Evolutionary conservation across 2,329 filamentous ascomycete genomes (phyloP).

Genomic region (Colletotrichum sp.): DNA sequence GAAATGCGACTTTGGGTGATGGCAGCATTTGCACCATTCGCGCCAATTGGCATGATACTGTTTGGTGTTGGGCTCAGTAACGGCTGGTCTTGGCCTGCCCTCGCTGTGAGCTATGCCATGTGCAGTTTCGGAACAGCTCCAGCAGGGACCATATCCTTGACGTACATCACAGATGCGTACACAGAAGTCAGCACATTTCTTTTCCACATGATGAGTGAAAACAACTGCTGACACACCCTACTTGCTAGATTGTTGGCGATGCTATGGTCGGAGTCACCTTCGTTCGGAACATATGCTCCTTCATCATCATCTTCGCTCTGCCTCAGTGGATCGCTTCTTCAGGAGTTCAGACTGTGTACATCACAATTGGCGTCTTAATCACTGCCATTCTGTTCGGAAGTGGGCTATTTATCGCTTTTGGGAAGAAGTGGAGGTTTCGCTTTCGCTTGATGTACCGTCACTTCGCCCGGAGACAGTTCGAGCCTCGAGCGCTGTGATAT

Average conservation of each 20-base stretch:
- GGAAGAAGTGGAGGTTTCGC: neutral
- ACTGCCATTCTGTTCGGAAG: constrained; percentile 25
- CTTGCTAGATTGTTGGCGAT: constrained; percentile 48
- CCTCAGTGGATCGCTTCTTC: constrained; percentile 34
- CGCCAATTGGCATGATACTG: constrained; percentile 29
- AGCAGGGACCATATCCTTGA: constrained; percentile 36
- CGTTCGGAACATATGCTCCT: constrained; percentile 46
- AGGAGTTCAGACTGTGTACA: neutral
- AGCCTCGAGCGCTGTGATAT: neutral
- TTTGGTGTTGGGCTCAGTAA: neutral
- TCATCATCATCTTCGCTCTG: constrained; percentile 50
- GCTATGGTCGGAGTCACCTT: constrained; percentile 49
- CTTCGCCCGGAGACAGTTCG: neutral
- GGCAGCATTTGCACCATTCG: constrained; percentile 33
- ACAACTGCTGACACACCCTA: neutral
- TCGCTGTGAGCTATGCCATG: constrained; percentile 41
- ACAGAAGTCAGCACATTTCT: constrained; percentile 29
- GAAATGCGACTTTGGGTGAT: constrained; percentile 48
- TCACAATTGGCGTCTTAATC: constrained; percentile 12
- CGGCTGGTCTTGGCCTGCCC: neutral
- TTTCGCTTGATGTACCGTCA: neutral
- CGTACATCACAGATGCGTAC: constrained; percentile 43
- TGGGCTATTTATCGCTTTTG: neutral
- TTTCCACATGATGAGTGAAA: fast-evolving
- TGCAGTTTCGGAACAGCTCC: constrained; percentile 39